Evolutionary conservation across 2,329 filamentous ascomycete species (phyloP), one percentile per base, ranked within the genome.

Genomic region (Esteya vermicola): DNA sequence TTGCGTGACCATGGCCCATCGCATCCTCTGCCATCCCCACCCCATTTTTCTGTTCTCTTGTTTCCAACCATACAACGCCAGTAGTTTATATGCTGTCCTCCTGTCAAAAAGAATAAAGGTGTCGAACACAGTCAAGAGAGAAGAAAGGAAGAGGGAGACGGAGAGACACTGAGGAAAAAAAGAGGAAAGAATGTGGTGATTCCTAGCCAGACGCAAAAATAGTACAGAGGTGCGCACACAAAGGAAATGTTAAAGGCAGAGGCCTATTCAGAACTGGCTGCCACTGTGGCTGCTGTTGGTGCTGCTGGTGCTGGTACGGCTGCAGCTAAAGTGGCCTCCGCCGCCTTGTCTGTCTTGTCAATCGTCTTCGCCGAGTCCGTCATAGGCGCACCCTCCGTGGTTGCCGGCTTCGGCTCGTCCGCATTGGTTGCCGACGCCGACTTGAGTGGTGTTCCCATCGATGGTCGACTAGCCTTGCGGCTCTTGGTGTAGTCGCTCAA

Each of bases 401-500:
- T 53, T 4, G 56, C 54, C 6, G 58, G 53, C 42, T 62, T 67
- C 3, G 55, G 48, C 27, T 67, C 64, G 33, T 68, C 64, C 9
- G 53, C 42, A 14, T 53, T 55, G 2, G 60, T 49, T 14, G 52
- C 47, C 12, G 57, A 53, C 19, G n/a, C n/a, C n/a, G 60, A 51
- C 47, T 66, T 69, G 20, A 65, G 45, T 21, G 52, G 51, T 3
- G 52, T 51, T 4, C 52, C 48, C 6, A 54, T 45, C 1, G 54
- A 54, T 9, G 63, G 61, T 44, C 62, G 64, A 22, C 57, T 62
- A 4, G 65, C 65, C 51, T 74, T 77, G 38, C 70, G 62, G 46
- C 68, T 72, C 53, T 72, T 75, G 9, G 65, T 71, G 50, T 81
- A 81, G 50, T 80, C 76, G 50, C 74, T 79, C 2, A 80, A 54